Evolutionary conservation across 768 basidiomycete species (phyloP).

Genomic region (Lactarius psammicola): DNA sequence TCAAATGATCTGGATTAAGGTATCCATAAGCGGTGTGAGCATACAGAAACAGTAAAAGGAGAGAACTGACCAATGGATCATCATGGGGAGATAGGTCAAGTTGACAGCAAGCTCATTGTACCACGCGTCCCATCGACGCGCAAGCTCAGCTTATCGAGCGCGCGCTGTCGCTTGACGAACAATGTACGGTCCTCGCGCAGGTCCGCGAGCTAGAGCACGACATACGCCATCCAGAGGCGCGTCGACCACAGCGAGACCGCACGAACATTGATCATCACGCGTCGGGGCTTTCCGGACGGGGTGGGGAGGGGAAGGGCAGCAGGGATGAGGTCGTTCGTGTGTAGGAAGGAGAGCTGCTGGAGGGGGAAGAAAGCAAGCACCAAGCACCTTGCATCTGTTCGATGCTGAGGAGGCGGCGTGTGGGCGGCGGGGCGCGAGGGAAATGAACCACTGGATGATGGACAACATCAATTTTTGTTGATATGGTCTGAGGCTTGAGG

Average conservation of each 20-base stretch:
- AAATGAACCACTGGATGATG: slow-evolving; percentile 76
- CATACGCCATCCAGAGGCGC: slow-evolving; percentile 80
- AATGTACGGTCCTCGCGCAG: slow-evolving; percentile 65
- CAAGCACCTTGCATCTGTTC: slow-evolving; percentile 75
- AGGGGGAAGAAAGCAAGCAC: slow-evolving; percentile 82
- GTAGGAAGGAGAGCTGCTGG: slow-evolving; percentile 71
- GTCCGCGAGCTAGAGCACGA: slow-evolving; percentile 73
- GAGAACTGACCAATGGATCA: slow-evolving; percentile 76
- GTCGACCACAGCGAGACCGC: slow-evolving; percentile 66
- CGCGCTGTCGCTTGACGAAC: slow-evolving; percentile 52
- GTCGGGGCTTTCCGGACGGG: slow-evolving; percentile 36
- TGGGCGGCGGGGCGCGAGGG: slow-evolving; percentile 66
- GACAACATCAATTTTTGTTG: slow-evolving; percentile 79
- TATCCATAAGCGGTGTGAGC: background rate
- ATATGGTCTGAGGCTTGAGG: background rate
- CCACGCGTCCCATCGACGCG: slow-evolving; percentile 61
- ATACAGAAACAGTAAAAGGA: background rate
- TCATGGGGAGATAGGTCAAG: slow-evolving; percentile 73
- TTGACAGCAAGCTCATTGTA: slow-evolving; percentile 74
- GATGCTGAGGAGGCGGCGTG: slow-evolving; percentile 65
- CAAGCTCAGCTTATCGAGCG: slow-evolving; percentile 57
- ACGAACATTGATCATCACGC: slow-evolving; percentile 45
- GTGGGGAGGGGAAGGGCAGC: slow-evolving; percentile 42
- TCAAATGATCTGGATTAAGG: slow-evolving; percentile 22
- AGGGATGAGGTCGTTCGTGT: slow-evolving; percentile 60